Conservation (phyloP, 768 basidiomycete genomes). For the Boletales sp. region DNA sequence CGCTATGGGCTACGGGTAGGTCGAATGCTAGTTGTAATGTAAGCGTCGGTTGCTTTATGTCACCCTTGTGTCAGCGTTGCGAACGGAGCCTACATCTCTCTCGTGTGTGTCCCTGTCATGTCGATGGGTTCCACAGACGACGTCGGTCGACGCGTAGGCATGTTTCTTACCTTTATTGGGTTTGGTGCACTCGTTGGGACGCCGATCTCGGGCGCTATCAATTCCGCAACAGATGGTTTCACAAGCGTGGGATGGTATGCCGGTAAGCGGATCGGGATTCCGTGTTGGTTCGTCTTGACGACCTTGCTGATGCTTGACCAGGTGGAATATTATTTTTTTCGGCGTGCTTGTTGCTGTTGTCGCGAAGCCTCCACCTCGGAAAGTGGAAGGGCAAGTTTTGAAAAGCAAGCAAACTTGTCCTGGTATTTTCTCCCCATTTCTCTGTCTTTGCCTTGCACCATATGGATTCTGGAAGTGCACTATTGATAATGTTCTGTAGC, state of each 20-base stretch:
- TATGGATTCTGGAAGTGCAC: no score
- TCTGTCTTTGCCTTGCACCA: no score
- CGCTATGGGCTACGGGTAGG: slow-evolving; percentile 63
- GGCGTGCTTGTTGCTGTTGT: slow-evolving; percentile 37
- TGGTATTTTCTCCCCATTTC: no score
- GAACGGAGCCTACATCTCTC: slow-evolving; percentile 59
- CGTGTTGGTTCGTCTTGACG: background rate
- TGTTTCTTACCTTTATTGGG: slow-evolving; percentile 58
- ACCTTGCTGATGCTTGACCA: background rate
- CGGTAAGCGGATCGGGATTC: slow-evolving; percentile 12
- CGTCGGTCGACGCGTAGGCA: slow-evolving; percentile 62
- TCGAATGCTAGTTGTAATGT: background rate
- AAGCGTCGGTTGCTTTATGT: no score
- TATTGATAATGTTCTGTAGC: background rate
- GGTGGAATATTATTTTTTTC: slow-evolving; percentile 41
- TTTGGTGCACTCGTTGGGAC: slow-evolving; percentile 66
- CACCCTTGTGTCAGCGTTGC: slow-evolving; percentile 39
- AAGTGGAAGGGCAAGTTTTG: slow-evolving; percentile 41
- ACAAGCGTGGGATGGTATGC: slow-evolving; percentile 39
- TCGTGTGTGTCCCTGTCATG: slow-evolving; percentile 56
- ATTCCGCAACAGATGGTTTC: slow-evolving; percentile 47
- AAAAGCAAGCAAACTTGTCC: background rate
- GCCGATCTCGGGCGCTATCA: slow-evolving; percentile 72
- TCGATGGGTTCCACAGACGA: slow-evolving; percentile 58
- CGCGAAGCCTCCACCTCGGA: slow-evolving; percentile 39